Evolutionary conservation across 352 stramenopile genomes (phyloP), one percentile per base, ranked within the genome.

Genomic region (Pythium pyrilobum): DNA sequence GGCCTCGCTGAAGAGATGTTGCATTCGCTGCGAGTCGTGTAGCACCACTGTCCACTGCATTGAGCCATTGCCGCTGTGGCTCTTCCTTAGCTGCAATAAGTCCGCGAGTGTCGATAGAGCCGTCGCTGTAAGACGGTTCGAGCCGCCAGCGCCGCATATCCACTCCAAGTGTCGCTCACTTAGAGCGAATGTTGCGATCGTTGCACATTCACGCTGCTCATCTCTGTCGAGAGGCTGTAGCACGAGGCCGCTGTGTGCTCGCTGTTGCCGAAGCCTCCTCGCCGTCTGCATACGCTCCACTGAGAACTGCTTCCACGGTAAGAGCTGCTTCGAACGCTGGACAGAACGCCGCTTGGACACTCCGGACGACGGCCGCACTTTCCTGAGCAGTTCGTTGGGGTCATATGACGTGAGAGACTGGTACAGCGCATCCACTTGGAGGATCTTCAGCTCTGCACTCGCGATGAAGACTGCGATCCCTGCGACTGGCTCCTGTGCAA

Each of bases 301-400:
- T 0, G 79, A 76, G 12, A 72, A 72, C 28, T 81, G 52, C 18
- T 87, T 89, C 79, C 79, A 89, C 4, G 68, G 57, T 1, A 89
- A 51, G 25, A 76, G 70, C 34, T 81, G 77, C 5, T 70, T 70
- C 24, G 68, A 67, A 34, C 69, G 68, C 1, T 72, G 56, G 16
- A 28, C 48, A 8, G 24, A 45, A 25, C 34, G 40, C 21, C 53
- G 50, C 48, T 42, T 43, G 11, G 51, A 29, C 28, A n/a, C 29
- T 34, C 10, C 46, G 2, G 33, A 58, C 2, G 59, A 56, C 4
- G 45, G 32, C 29, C 52, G 21, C 15, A 45, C 16, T 5, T 51
- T 56, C 31, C 47, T 40, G 13, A 31, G 39, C 5, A 42, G 6
- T 21, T 40, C 31, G 11, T 37, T 33, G 10, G 21, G 24, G 21